Evolutionary conservation across 768 basidiomycete species (phyloP).

Genomic region (Agaricus blazei): DNA sequence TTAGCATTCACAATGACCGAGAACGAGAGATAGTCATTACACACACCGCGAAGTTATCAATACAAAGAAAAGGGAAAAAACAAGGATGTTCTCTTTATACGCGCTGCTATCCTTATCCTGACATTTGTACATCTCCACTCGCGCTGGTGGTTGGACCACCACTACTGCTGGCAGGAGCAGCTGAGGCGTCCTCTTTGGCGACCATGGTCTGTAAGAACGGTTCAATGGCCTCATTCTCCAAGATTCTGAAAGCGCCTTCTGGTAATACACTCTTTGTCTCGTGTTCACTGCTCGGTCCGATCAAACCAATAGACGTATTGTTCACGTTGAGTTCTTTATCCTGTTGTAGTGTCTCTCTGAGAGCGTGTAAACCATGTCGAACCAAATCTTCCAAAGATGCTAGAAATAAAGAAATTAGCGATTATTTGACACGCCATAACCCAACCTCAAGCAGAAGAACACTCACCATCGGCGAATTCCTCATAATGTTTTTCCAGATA

Average conservation of each 20-base stretch:
- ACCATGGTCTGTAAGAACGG: constrained; percentile 76
- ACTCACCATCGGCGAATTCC: constrained; percentile 75
- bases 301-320: constrained; percentile 94
- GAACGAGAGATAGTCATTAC: background rate
- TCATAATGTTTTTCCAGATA: constrained; percentile 95
- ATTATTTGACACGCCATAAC: background rate
- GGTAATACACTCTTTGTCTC: constrained; percentile 48
- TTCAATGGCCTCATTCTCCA: constrained; percentile 49
- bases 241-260: constrained; percentile 23
- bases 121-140: constrained; percentile 75
- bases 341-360: constrained; percentile 96
- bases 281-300: constrained; percentile 64
- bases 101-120: constrained; percentile 39
- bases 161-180: constrained; percentile 20
- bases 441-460: background rate
- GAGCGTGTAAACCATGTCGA: constrained; percentile 88
- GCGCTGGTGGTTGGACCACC: background rate
- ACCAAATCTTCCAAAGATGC: constrained; percentile 85
- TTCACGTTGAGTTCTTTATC: constrained; percentile 92
- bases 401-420: constrained; percentile 20
- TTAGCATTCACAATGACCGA: no score
- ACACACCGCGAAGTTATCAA: background rate
- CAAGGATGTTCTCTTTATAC: background rate
- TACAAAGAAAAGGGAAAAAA: no score
- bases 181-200: constrained; percentile 51